Percentiles rank a stretch among this genome's conserved stretches.
Evolutionary conservation across 2,329 filamentous ascomycete genomes (phyloP).

Genomic region (Trichoderma sp.): DNA sequence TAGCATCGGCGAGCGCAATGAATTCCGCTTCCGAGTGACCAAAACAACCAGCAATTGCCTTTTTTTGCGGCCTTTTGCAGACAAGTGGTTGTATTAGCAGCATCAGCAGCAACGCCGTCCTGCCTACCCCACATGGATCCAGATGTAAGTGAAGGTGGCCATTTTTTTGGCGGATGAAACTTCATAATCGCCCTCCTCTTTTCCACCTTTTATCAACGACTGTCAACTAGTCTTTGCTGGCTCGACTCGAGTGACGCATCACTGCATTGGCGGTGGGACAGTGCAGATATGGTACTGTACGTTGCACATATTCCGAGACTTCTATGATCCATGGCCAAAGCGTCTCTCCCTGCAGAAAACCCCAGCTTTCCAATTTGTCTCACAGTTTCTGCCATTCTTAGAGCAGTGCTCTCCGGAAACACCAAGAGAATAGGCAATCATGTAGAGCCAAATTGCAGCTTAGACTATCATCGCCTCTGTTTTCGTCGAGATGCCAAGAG

Average conservation of each 20-base stretch:
- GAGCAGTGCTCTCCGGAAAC: no score
- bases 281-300: not conserved
- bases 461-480: not conserved
- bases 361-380: not conserved
- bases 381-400: not conserved
- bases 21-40: not conserved
- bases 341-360: not conserved
- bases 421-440: not conserved
- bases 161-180: not conserved
- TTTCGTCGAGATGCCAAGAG: slow-evolving; percentile 6
- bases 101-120: not conserved
- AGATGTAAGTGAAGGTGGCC: not conserved
- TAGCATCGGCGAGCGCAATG: not conserved
- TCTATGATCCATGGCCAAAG: not conserved
- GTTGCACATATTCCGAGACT: not conserved
- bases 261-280: not conserved
- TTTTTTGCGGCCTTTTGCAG: not conserved
- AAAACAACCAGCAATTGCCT: not conserved
- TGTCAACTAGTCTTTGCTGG: not conserved
- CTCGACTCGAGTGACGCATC: not conserved
- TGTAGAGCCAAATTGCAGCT: not conserved
- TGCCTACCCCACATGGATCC: no score
- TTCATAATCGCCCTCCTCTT: not conserved
- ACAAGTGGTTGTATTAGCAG: not conserved
- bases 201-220: not conserved